Evolutionary conservation across 2,329 filamentous ascomycete species (phyloP).

Genomic region (Aphanocladium album): DNA sequence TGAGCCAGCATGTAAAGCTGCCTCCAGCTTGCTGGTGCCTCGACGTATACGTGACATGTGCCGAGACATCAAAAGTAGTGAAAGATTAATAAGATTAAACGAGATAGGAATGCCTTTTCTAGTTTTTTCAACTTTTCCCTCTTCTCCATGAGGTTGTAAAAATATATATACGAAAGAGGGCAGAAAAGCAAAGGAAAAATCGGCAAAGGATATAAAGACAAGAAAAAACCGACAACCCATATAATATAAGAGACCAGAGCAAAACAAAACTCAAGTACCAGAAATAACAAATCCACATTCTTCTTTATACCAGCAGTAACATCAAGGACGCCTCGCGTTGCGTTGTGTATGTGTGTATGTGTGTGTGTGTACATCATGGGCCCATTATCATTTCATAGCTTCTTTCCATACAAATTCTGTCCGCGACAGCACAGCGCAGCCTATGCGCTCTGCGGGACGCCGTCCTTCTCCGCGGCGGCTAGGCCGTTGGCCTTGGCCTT

Average conservation of each 20-base stretch:
- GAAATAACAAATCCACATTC: not conserved
- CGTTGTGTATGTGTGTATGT: not conserved
- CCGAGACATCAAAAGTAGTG: no score
- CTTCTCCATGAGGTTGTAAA: no score
- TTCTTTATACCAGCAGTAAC: not conserved
- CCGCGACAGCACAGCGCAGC: constrained; percentile 17
- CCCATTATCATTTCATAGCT: constrained; percentile 2
- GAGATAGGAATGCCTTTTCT: no score
- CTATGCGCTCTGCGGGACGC: constrained; percentile 28
- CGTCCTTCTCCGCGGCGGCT: constrained; percentile 21
- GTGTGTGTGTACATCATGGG: constrained; percentile 4
- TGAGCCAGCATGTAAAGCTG: no score
- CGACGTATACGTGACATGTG: no score
- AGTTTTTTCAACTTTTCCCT: no score
- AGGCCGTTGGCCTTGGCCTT: constrained; percentile 21
- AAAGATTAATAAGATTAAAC: no score
- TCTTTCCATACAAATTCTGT: not conserved
- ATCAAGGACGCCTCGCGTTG: not conserved
- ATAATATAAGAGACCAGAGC: not conserved
- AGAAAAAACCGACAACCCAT: not conserved
- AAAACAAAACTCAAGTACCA: not conserved
- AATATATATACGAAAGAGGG: constrained; percentile 3
- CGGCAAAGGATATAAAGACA: not conserved
- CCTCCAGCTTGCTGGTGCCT: no score
- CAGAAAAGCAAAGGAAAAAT: not conserved